Evolutionary conservation across 2,329 filamentous ascomycete genomes (phyloP).

Genomic region (Neopestalotiopsis rosae): DNA sequence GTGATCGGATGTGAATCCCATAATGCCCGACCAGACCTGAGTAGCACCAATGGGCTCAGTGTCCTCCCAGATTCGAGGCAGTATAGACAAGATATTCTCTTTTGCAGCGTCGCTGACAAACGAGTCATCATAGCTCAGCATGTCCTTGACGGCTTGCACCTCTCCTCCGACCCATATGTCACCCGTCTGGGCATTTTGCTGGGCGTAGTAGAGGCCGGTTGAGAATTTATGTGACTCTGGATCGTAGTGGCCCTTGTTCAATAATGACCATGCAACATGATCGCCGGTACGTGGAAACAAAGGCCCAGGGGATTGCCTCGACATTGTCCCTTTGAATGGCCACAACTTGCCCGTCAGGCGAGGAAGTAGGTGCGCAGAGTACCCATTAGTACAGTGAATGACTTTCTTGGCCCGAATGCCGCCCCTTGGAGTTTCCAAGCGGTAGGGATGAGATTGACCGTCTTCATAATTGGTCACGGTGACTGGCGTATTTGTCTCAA

Average conservation of each 20-base stretch:
- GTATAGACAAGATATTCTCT: too few relatives aligned
- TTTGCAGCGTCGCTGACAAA: too few relatives aligned
- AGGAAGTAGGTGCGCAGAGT: neutral
- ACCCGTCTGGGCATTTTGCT: neutral
- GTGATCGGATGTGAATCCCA: too few relatives aligned
- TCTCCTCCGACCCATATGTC: neutral
- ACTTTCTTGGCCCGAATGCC: neutral
- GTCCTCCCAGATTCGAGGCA: too few relatives aligned
- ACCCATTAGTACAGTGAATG: neutral
- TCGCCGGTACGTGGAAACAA: neutral
- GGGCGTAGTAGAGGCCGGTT: neutral
- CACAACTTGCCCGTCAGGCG: neutral
- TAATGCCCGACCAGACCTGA: too few relatives aligned
- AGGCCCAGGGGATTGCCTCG: neutral
- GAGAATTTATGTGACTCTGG: neutral
- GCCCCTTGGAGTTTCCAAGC: neutral
- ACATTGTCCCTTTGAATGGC: neutral
- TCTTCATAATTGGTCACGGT: slow-evolving; percentile 11
- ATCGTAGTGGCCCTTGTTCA: too few relatives aligned
- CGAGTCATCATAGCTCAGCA: neutral
- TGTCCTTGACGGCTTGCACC: neutral
- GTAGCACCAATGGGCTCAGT: too few relatives aligned
- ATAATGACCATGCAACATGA: too few relatives aligned
- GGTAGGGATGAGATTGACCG: neutral
- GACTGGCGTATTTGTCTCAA: slow-evolving; percentile 43